Evolutionary conservation across 2,329 filamentous ascomycete genomes (phyloP).

Genomic region (Cytospora piceae): DNA sequence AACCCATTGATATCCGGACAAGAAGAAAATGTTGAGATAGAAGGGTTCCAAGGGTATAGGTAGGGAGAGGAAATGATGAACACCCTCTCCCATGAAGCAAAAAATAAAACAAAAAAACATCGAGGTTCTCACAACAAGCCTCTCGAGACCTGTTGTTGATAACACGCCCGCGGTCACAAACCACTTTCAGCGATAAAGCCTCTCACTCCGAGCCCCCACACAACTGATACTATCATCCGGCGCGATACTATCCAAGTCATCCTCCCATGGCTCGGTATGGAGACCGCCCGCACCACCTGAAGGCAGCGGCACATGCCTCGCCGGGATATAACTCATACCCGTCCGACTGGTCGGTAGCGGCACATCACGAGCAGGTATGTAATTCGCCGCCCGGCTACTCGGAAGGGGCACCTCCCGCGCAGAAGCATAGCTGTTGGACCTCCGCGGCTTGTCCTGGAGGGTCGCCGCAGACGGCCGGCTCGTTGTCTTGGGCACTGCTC

Average conservation of each 20-base stretch:
- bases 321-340: slow-evolving; percentile 34
- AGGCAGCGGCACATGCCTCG: slow-evolving; percentile 46
- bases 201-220: slow-evolving; percentile 50
- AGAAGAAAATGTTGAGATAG: slow-evolving; percentile 13
- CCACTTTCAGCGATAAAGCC: slow-evolving; percentile 35
- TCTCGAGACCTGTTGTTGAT: not conserved
- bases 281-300: slow-evolving; percentile 47
- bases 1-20: slow-evolving; percentile 12
- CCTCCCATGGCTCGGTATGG: slow-evolving; percentile 46
- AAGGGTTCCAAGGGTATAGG: not conserved
- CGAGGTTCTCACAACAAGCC: not conserved
- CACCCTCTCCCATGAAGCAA: not conserved
- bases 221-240: slow-evolving; percentile 67
- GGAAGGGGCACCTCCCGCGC: slow-evolving; percentile 23
- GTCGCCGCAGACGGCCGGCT: slow-evolving; percentile 36
- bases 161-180: not conserved
- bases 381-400: slow-evolving; percentile 32
- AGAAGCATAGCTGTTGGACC: slow-evolving; percentile 33
- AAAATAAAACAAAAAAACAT: not conserved
- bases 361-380: slow-evolving; percentile 30
- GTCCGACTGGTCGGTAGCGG: slow-evolving; percentile 1
- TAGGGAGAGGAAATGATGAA: not conserved
- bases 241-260: slow-evolving; percentile 57
- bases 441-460: slow-evolving; percentile 27
- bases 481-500: slow-evolving; percentile 37